Evolutionary conservation across 306 rosid species (phyloP).

Genomic region (Malus sieversii): DNA sequence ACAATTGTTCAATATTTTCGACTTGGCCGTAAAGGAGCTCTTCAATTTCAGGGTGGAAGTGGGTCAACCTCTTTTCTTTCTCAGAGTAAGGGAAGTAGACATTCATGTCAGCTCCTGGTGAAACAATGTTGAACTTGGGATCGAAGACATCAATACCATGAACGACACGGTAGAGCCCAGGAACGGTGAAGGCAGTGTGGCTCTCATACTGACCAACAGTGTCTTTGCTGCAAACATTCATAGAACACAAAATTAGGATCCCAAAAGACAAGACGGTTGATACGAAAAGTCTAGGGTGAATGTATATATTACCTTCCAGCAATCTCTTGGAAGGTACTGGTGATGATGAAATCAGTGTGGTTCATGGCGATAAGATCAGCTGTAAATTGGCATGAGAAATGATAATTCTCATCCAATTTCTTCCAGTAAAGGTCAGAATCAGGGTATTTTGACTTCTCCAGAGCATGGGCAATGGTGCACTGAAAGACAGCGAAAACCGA

Average conservation of each 20-base stretch:
- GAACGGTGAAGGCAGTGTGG: constrained; percentile 98
- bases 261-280: not conserved
- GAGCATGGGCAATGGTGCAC: constrained; percentile 99
- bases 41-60: constrained; percentile 81
- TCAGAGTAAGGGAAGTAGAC: constrained; percentile 84
- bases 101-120: constrained; percentile 91
- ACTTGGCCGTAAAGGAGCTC: constrained; percentile 83
- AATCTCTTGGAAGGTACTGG: constrained; percentile 97
- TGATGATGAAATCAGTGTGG: constrained; percentile 95
- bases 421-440: constrained; percentile 98
- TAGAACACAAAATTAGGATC: not conserved
- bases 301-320: constrained; percentile 75
- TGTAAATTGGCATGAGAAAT: constrained; percentile 95
- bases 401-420: constrained; percentile 78
- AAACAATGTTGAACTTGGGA: constrained; percentile 98
- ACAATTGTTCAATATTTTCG: constrained; percentile 90
- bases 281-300: not conserved
- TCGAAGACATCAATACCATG: constrained; percentile 97
- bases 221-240: constrained; percentile 58
- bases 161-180: constrained; percentile 93
- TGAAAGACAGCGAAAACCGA: constrained; percentile 14
- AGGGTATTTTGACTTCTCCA: constrained; percentile 96
- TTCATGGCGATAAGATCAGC: constrained; percentile 99
- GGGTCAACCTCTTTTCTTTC: constrained; percentile 51
- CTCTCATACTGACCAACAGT: constrained; percentile 96